phyloP scores from a whole-genome alignment of 768 basidiomycete genomes.

The Pleurotus citrinopileatus region DNA sequence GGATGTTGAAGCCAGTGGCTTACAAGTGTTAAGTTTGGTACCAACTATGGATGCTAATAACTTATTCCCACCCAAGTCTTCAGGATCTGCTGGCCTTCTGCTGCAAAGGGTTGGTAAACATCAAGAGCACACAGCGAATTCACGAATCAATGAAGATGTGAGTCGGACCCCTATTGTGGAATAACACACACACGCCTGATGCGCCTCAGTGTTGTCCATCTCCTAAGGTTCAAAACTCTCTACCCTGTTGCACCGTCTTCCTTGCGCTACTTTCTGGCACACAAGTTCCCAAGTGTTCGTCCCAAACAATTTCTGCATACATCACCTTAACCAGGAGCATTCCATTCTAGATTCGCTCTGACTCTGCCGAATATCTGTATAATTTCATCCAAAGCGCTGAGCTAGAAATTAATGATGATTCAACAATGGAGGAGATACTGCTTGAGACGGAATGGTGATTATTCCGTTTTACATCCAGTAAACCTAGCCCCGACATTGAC shows the following conservation, averaged over 20 bases:
- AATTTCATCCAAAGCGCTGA: slow-evolving; percentile 71
- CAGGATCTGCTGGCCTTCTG: slow-evolving; percentile 51
- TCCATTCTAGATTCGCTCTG: slow-evolving; percentile 80
- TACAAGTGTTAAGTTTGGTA: slow-evolving; percentile 41
- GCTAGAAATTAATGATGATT: slow-evolving; percentile 60
- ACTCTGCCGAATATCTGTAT: slow-evolving; percentile 83
- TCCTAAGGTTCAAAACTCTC: slow-evolving; percentile 51
- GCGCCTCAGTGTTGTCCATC: slow-evolving; percentile 71
- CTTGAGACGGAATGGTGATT: slow-evolving; percentile 90
- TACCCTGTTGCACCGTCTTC: slow-evolving; percentile 40
- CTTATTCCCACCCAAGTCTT: slow-evolving; percentile 38
- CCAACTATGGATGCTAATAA: slow-evolving; percentile 6
- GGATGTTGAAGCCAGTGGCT: slow-evolving; percentile 39
- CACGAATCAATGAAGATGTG: slow-evolving; percentile 84
- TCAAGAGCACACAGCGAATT: slow-evolving; percentile 85
- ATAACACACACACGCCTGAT: slow-evolving; percentile 10
- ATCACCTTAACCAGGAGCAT: slow-evolving; percentile 9
- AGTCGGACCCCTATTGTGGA: slow-evolving; percentile 13
- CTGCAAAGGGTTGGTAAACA: slow-evolving; percentile 56
- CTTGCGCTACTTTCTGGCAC: slow-evolving; percentile 64
- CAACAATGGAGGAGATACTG: slow-evolving; percentile 64
- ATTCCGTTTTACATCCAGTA: no score
- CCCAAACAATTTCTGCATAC: slow-evolving; percentile 13
- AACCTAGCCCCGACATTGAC: no score
- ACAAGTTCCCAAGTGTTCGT: slow-evolving; percentile 78